Percentiles rank a stretch among this genome's conserved stretches.
Evolutionary conservation across 2,329 filamentous ascomycete genomes (phyloP).

Genomic region (Pseudonectria buxi): DNA sequence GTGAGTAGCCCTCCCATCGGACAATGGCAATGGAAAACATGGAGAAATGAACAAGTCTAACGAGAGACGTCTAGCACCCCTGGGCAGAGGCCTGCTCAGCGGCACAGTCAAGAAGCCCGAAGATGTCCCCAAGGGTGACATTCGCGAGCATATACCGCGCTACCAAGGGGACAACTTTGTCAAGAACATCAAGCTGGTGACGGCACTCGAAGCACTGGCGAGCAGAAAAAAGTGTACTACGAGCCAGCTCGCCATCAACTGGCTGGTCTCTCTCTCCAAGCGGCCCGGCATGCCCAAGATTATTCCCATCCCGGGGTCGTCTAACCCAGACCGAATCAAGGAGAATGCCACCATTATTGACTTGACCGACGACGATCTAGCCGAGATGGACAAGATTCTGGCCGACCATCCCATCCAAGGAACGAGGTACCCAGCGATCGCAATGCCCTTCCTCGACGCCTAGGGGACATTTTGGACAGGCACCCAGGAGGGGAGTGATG

Average conservation of each 20-base stretch:
- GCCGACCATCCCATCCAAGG: conserved; percentile 42
- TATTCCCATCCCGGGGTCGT: conserved; percentile 62
- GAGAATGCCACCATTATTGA: conserved; percentile 52
- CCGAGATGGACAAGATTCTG: conserved; percentile 43
- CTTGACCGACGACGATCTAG: conserved; percentile 44
- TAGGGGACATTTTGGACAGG: conserved; percentile 1
- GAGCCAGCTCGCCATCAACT: conserved; percentile 60
- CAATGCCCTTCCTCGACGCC: conserved; percentile 13
- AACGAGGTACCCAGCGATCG: conserved; percentile 37
- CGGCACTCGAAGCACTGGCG: conserved; percentile 50
- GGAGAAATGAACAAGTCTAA: background rate
- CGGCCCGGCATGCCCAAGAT: conserved; percentile 49
- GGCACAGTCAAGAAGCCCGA: conserved; percentile 44
- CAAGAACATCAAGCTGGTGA: conserved; percentile 56
- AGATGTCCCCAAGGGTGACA: conserved; percentile 50
- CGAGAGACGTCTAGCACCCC: conserved; percentile 31
- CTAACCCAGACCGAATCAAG: conserved; percentile 45
- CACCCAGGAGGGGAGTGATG: no score
- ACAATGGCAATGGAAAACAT: no score
- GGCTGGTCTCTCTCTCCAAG: conserved; percentile 46
- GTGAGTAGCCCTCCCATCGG: conserved; percentile 9
- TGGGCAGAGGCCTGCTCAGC: conserved; percentile 42
- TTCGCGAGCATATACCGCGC: conserved; percentile 41
- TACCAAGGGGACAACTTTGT: conserved; percentile 57
- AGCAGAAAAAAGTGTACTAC: conserved; percentile 52